Evolutionary conservation across 2,329 filamentous ascomycete species (phyloP).

Genomic region (Talaromyces sp.): DNA sequence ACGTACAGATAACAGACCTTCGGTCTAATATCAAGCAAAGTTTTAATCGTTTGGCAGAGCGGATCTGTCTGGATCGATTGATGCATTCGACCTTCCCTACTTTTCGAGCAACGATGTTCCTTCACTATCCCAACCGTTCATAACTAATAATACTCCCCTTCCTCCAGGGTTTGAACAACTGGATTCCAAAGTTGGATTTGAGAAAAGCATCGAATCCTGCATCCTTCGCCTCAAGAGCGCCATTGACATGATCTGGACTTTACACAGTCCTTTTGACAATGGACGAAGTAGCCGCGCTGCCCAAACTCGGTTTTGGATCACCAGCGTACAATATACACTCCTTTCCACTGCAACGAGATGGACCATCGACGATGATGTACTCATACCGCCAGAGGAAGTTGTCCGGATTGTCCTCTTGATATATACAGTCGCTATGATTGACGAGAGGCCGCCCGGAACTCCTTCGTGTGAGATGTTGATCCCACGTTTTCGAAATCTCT

Average conservation of each 20-base stretch:
- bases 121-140: neutral
- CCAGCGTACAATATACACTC: neutral
- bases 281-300: neutral
- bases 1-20: neutral
- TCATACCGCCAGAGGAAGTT: neutral
- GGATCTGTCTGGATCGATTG: neutral
- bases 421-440: neutral
- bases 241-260: neutral
- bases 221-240: neutral
- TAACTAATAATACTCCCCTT: neutral
- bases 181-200: neutral
- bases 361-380: neutral
- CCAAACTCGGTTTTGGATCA: neutral
- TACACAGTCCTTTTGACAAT: neutral
- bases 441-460: neutral
- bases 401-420: neutral
- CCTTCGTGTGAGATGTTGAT: neutral
- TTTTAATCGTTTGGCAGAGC: neutral
- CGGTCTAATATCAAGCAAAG: neutral
- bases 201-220: neutral
- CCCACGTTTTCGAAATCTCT: neutral
- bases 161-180: neutral
- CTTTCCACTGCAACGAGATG: neutral
- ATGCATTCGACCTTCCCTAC: neutral
- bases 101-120: neutral